These are phyloP conservation scores for Aegle marmelos DNA, from an alignment of 345 rosid genomes.

Conservation along the genomic window DNA sequence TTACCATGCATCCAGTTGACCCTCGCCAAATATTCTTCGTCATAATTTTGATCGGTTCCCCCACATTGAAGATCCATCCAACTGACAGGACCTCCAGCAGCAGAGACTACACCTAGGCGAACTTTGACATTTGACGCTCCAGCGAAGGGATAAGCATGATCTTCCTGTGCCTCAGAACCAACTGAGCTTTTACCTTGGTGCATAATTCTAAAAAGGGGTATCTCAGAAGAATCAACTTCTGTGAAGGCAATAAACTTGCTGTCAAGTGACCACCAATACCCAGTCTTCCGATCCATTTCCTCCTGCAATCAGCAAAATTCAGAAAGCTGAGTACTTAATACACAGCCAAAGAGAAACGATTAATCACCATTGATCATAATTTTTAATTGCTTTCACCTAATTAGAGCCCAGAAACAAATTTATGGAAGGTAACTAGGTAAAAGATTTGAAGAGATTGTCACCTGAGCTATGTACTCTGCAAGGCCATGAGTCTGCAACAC, in stretches of 20 bases:
- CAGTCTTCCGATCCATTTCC: constrained; percentile 95
- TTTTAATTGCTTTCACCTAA: neutral
- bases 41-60: constrained; percentile 41
- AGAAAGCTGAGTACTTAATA: neutral
- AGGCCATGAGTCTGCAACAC: constrained; percentile 82
- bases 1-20: constrained; percentile 85
- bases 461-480: constrained; percentile 99
- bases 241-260: constrained; percentile 82
- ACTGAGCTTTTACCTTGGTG: constrained; percentile 88
- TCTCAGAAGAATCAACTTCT: constrained; percentile 68
- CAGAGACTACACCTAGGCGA: constrained; percentile 84
- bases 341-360: neutral
- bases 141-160: constrained; percentile 94
- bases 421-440: neutral
- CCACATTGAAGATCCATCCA: constrained; percentile 93
- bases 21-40: constrained; percentile 83
- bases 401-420: neutral
- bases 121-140: constrained; percentile 87
- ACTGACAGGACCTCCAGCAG: constrained; percentile 60
- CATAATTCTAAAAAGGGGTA: constrained; percentile 90
- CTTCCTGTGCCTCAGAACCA: constrained; percentile 82
- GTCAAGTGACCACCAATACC: constrained; percentile 98
- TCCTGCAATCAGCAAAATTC: constrained; percentile 46
- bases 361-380: neutral
- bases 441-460: constrained; percentile 30